Evolutionary conservation across 805 yeast species (phyloP).

Genomic region (Starmerella sirachaensis): DNA sequence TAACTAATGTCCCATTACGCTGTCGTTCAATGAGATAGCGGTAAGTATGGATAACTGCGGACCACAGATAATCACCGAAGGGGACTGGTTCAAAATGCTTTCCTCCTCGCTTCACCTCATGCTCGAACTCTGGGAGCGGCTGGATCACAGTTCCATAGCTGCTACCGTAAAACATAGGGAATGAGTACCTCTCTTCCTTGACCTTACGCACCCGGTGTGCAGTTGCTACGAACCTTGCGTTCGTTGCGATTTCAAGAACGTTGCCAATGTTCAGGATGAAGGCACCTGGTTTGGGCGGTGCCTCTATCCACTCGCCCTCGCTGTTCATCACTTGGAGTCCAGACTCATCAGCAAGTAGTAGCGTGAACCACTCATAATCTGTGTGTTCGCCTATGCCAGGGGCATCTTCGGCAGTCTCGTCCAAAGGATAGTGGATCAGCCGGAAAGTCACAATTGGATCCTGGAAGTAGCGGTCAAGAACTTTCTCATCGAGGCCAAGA

Average conservation of each 20-base stretch:
- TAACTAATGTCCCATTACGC: too few relatives aligned
- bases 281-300: slow-evolving; percentile 38
- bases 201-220: slow-evolving; percentile 42
- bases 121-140: slow-evolving; percentile 12
- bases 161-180: slow-evolving; percentile 16
- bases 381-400: slow-evolving; percentile 54
- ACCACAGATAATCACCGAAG: slow-evolving; percentile 13
- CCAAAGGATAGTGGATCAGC: slow-evolving; percentile 41
- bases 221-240: slow-evolving; percentile 49
- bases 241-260: slow-evolving; percentile 47
- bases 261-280: slow-evolving; percentile 51
- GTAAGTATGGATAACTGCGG: slow-evolving; percentile 9
- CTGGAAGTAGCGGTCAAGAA: slow-evolving; percentile 38
- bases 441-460: slow-evolving; percentile 32
- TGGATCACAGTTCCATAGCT: slow-evolving; percentile 8
- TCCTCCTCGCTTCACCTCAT: not conserved
- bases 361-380: slow-evolving; percentile 34
- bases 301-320: slow-evolving; percentile 46
- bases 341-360: slow-evolving; percentile 43
- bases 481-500: slow-evolving; percentile 36
- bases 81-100: not conserved
- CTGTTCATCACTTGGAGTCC: slow-evolving; percentile 47
- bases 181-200: slow-evolving; percentile 28
- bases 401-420: slow-evolving; percentile 24
- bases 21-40: slow-evolving; percentile 8